A percentile compares a stretch with the other conserved stretches of the same genome.
These are phyloP conservation scores for Candida ascalaphidarum DNA, from an alignment of 805 yeast genomes.

Conservation along the genomic window DNA sequence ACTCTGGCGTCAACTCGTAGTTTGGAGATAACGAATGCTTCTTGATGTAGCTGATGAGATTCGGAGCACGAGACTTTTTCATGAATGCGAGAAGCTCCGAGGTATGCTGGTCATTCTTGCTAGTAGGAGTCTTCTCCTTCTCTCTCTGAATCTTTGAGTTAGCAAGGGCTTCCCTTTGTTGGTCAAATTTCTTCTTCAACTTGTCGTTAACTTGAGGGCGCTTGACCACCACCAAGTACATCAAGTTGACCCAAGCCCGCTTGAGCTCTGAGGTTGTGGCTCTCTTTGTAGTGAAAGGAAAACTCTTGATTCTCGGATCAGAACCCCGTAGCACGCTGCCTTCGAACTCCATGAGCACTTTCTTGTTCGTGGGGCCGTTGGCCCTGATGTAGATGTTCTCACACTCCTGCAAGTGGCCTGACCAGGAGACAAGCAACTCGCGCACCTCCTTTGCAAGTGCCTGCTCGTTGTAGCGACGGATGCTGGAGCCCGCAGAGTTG, in stretches of 20 bases:
- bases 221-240: constrained; percentile 47
- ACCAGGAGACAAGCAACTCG: constrained; percentile 62
- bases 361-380: constrained; percentile 60
- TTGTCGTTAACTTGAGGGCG: constrained; percentile 43
- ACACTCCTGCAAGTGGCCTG: constrained; percentile 47
- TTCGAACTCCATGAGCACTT: constrained; percentile 57
- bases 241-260: constrained; percentile 74
- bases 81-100: constrained; percentile 49
- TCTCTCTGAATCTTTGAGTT: constrained; percentile 5
- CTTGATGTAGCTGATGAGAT: constrained; percentile 52
- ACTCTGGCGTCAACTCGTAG: constrained; percentile 46
- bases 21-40: constrained; percentile 49
- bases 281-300: constrained; percentile 87
- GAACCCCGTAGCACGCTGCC: constrained; percentile 41
- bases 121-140: constrained; percentile 6
- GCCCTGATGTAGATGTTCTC: constrained; percentile 73
- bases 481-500: constrained; percentile 86
- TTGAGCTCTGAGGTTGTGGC: constrained; percentile 79
- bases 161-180: constrained; percentile 4
- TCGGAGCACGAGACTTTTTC: constrained; percentile 72
- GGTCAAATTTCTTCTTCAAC: constrained; percentile 9
- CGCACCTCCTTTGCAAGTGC: constrained; percentile 75
- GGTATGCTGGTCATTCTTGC: constrained; percentile 39
- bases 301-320: constrained; percentile 56
- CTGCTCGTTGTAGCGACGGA: constrained; percentile 85